These are phyloP conservation scores for Bisporella sp. DNA, from an alignment of 2,329 filamentous ascomycete species.

Conservation along the genomic window DNA sequence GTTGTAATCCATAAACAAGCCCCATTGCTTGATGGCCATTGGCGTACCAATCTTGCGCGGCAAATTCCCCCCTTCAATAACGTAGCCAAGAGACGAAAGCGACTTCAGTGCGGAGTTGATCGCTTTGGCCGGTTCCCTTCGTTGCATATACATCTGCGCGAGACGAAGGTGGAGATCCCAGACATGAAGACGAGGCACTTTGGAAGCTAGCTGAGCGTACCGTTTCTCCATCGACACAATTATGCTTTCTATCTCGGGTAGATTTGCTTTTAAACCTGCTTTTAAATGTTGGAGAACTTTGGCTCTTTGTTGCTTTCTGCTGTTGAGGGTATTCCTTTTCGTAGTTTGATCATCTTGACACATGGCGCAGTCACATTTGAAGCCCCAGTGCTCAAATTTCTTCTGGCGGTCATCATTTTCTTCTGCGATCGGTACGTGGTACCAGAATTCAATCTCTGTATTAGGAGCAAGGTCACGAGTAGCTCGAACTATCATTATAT, in stretches of 20 bases:
- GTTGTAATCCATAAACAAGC: slow-evolving; percentile 19
- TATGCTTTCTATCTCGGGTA: slow-evolving; percentile 9
- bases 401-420: slow-evolving; percentile 25
- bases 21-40: slow-evolving; percentile 21
- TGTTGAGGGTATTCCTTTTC: neutral
- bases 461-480: slow-evolving; percentile 33
- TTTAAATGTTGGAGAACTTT: neutral
- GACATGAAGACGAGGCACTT: slow-evolving; percentile 21
- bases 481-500: slow-evolving; percentile 45
- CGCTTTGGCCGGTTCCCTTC: neutral
- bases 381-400: slow-evolving; percentile 31
- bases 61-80: slow-evolving; percentile 5
- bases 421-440: slow-evolving; percentile 21
- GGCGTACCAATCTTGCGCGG: slow-evolving; percentile 2
- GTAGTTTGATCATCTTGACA: slow-evolving; percentile 23
- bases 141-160: slow-evolving; percentile 6
- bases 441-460: slow-evolving; percentile 40
- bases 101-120: slow-evolving; percentile 1
- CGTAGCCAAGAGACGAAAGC: slow-evolving; percentile 3
- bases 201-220: slow-evolving; percentile 17
- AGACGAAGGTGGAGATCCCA: slow-evolving; percentile 15
- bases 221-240: slow-evolving; percentile 15
- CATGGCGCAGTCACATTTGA: slow-evolving; percentile 34
- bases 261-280: neutral
- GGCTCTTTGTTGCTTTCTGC: neutral